phyloP scores from a whole-genome alignment of 495 filamentous ascomycete species.

The Podospora appendiculata region DNA sequence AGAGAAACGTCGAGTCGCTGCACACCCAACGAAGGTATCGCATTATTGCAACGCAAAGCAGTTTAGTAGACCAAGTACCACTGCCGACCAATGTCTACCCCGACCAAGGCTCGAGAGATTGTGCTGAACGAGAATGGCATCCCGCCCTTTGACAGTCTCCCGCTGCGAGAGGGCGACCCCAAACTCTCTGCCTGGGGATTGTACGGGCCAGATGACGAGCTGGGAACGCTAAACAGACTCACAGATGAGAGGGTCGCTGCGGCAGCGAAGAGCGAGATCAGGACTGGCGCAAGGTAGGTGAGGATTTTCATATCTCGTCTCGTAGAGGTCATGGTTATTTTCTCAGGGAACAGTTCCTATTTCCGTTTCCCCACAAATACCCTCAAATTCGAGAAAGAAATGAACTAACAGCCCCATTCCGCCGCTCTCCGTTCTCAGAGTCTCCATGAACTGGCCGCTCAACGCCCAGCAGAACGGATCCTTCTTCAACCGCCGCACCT shows the following conservation, averaged over 20 bases:
- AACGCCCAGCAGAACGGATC: constrained; percentile 24
- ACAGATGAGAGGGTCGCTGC: constrained; percentile 33
- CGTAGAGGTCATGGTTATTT: background rate
- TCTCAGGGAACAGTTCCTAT: background rate
- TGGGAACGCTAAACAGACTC: constrained; percentile 41
- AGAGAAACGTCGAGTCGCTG: no score
- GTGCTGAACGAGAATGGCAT: constrained; percentile 32
- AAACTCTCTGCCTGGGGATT: constrained; percentile 40
- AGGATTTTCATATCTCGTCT: background rate
- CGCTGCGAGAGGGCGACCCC: constrained; percentile 33
- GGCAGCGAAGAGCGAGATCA: constrained; percentile 43
- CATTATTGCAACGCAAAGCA: no score
- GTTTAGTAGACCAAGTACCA: no score
- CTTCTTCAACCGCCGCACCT: constrained; percentile 32
- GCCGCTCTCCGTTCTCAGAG: constrained; percentile 8
- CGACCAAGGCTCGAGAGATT: background rate
- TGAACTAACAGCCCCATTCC: background rate
- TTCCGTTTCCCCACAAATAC: background rate
- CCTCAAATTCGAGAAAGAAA: background rate
- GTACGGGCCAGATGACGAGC: constrained; percentile 39
- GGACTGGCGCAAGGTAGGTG: constrained; percentile 32
- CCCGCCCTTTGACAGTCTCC: constrained; percentile 36
- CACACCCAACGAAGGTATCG: no score
- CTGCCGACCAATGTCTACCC: no score
- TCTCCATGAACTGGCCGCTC: constrained; percentile 41